Evolutionary conservation across 148 eudicot genomes (phyloP), one percentile per base, ranked within the genome.

Genomic region (Camellia granthamiana): DNA sequence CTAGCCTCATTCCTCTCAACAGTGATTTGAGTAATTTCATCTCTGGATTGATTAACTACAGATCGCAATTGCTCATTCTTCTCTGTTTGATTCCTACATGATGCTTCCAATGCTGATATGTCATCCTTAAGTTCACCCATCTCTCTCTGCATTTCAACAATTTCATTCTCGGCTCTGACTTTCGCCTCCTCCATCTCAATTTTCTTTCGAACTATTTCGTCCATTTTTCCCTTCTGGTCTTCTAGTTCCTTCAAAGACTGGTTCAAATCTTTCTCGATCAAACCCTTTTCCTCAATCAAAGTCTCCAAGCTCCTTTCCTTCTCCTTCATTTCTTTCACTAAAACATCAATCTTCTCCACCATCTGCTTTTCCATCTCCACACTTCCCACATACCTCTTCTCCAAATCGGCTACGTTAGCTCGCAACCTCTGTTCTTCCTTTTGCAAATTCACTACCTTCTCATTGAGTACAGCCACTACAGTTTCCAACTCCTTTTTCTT

Each of bases 1-100:
- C 66, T 74, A 49, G 82, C 86, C 9, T 70, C 89, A 80, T 92
- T 88, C 74, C 90, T 92, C 79, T 96, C 91, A 21, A 12, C 47
- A 18, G 30, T 72, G 46, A 80, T 84, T 75, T n/a, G 74, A n/a
- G 80, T 81, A 3, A 93, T 49, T 41, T 55, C 87, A 46, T 59
- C 81, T 75, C 70, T 87, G 46, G 44, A 75, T 3, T 62, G 76
- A 7, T 46, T 58, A 82, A 90, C 56, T 75, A 89, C 89, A 19
- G 84, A 81, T 59, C 77, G 80, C 30, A 94, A 75, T 15, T 74
- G 73, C 81, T 59, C 74, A 14, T 86, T 88, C 77, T 84, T 79
- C 65, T 77, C 86, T 4, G 52, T 11, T 44, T 85, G 54, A 81
- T 56, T 81, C 55, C 7, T 72, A 65, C 76, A 65, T 0, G 84